Conservation (phyloP, 495 filamentous ascomycete species). For the Talaromyces ruber region DNA sequence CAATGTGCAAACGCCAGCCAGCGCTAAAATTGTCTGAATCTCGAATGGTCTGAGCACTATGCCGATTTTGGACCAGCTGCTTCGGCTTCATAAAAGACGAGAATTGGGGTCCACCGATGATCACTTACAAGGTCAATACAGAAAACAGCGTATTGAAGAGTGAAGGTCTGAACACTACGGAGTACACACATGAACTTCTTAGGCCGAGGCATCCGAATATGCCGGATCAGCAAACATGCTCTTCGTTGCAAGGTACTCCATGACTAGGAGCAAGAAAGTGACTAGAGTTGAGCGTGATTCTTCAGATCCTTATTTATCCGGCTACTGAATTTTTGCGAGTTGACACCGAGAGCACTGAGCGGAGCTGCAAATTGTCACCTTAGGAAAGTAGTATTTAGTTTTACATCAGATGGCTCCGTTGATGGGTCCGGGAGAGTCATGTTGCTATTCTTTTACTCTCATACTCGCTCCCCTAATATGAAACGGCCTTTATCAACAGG, state of each 20-base stretch:
- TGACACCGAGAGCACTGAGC: background rate
- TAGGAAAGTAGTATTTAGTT: background rate
- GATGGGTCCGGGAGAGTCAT: background rate
- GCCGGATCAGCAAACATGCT: background rate
- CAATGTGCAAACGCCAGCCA: background rate
- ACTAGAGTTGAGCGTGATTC: background rate
- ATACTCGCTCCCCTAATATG: background rate
- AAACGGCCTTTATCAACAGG: background rate
- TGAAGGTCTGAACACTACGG: background rate
- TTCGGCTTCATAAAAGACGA: background rate
- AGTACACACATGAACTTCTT: background rate
- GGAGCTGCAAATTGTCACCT: background rate
- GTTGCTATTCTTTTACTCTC: background rate
- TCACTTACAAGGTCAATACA: background rate
- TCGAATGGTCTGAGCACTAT: background rate
- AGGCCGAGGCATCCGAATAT: background rate
- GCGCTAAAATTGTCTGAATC: background rate
- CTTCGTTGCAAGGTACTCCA: background rate
- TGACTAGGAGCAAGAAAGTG: background rate
- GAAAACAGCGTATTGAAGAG: background rate
- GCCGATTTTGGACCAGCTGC: background rate
- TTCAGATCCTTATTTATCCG: background rate
- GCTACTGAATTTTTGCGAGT: background rate
- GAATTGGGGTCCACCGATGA: background rate
- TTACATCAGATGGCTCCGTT: background rate